Percentiles rank a stretch among this genome's conserved stretches.
Evolutionary conservation across 208 protist genomes (phyloP).

Genomic region (Crithidia acanthocephali): DNA sequence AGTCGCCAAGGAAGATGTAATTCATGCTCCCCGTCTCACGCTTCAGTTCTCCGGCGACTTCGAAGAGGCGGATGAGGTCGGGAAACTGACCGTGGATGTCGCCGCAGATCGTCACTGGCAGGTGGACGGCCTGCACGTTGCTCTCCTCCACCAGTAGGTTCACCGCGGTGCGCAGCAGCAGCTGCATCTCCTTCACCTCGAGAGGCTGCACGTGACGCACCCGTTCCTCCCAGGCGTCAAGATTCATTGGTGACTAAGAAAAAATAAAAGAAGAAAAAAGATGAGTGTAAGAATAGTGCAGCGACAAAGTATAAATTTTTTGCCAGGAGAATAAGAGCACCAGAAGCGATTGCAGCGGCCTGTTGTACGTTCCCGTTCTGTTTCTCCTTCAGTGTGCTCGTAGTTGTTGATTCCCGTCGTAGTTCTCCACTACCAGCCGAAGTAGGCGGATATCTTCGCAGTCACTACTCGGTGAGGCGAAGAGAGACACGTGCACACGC

Average conservation of each 20-base stretch:
- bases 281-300: neutral
- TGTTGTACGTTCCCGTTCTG: no score
- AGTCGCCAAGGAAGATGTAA: slow-evolving; percentile 96
- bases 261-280: neutral
- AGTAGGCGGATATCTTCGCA: no score
- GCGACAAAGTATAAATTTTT: neutral
- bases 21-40: slow-evolving; percentile 62
- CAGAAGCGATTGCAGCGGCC: no score
- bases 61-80: slow-evolving; percentile 97
- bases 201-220: slow-evolving; percentile 62
- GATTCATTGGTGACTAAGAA: slow-evolving; percentile 45
- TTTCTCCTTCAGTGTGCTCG: no score
- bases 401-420: no score
- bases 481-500: neutral
- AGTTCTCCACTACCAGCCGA: neutral
- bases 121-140: slow-evolving; percentile 95
- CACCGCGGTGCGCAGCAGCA: slow-evolving; percentile 62
- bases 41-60: slow-evolving; percentile 90
- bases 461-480: no score
- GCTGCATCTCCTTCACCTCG: slow-evolving; percentile 70
- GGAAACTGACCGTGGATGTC: slow-evolving; percentile 99
- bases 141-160: slow-evolving; percentile 87
- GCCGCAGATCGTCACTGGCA: slow-evolving; percentile 98
- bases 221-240: slow-evolving; percentile 71
- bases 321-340: no score